phyloP scores from a whole-genome alignment of 306 rosid genomes.

The Vigna radiata region DNA sequence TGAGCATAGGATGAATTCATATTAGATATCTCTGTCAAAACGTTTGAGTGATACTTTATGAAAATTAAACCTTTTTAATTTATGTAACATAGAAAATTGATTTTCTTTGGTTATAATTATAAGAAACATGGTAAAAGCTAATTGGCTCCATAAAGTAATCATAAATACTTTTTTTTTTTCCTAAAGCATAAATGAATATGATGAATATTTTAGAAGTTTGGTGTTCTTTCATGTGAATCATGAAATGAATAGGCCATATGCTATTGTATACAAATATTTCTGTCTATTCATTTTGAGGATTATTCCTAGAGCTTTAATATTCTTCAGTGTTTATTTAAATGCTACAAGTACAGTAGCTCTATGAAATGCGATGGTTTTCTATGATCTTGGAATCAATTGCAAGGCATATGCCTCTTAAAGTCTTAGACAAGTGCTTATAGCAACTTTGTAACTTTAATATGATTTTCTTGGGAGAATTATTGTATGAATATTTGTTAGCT shows the following conservation, averaged over 20 bases:
- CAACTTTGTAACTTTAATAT: constrained; percentile 22
- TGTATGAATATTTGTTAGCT: constrained; percentile 38
- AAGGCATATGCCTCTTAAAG: not conserved
- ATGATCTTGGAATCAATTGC: not conserved
- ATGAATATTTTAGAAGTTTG: not conserved
- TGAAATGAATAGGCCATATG: not conserved
- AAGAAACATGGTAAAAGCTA: too few species aligned
- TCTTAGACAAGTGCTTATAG: not conserved
- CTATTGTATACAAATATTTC: not conserved
- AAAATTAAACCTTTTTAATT: too few species aligned
- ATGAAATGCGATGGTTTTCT: too few species aligned
- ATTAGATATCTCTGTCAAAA: too few species aligned
- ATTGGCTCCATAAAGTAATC: not conserved
- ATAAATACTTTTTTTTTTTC: not conserved
- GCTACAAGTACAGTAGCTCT: too few species aligned
- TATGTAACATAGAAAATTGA: too few species aligned
- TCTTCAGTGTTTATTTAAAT: too few species aligned
- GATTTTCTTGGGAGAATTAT: not conserved
- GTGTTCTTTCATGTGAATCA: not conserved
- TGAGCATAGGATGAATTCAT: too few species aligned
- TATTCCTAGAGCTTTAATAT: too few species aligned
- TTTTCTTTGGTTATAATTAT: too few species aligned
- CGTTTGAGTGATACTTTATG: too few species aligned
- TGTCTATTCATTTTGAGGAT: too few species aligned
- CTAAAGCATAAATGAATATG: not conserved